phyloP scores from a whole-genome alignment of 1,284 basidiomycete genomes.

The Apiotrichum laibachii region DNA sequence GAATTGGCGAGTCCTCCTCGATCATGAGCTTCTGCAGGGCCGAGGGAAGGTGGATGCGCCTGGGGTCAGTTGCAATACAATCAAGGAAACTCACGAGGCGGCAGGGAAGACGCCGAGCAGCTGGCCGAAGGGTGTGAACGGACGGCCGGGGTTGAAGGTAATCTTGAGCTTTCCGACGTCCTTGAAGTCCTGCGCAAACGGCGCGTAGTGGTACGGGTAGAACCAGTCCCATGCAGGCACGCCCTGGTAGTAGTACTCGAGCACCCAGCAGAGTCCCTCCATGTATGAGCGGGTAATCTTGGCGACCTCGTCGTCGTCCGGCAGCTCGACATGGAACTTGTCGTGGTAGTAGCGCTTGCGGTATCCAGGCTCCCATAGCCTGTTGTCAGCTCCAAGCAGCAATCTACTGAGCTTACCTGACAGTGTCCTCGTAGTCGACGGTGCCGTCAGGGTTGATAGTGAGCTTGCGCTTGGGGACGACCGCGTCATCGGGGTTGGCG shows the following conservation, averaged over 20 bases:
- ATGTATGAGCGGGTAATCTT: slow-evolving; percentile 76
- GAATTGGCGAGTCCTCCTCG: slow-evolving; percentile 81
- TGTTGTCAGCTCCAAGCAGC: neutral
- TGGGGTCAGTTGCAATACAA: slow-evolving; percentile 42
- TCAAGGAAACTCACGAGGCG: slow-evolving; percentile 49
- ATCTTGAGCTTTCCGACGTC: slow-evolving; percentile 78
- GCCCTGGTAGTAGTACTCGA: slow-evolving; percentile 98
- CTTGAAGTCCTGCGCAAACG: slow-evolving; percentile 93
- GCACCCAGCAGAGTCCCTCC: slow-evolving; percentile 93
- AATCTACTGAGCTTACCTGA: slow-evolving; percentile 57
- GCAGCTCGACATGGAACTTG: slow-evolving; percentile 80
- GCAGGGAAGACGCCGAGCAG: slow-evolving; percentile 98
- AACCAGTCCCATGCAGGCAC: slow-evolving; percentile 99
- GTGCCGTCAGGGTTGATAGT: slow-evolving; percentile 75
- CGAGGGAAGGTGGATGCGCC: slow-evolving; percentile 80
- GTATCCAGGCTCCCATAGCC: slow-evolving; percentile 89
- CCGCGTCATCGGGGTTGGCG: slow-evolving; percentile 50
- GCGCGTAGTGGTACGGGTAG: slow-evolving; percentile 97
- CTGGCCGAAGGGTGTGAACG: slow-evolving; percentile 96
- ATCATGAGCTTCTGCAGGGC: slow-evolving; percentile 88
- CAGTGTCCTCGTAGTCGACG: slow-evolving; percentile 75
- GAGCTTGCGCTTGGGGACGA: slow-evolving; percentile 55
- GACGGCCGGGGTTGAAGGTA: slow-evolving; percentile 61
- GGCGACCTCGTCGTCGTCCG: slow-evolving; percentile 70
- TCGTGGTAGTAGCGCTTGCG: slow-evolving; percentile 90